Base-by-base conservation (phyloP, 371 early-diverging fungal species). In the Mucor sp. region DNA sequence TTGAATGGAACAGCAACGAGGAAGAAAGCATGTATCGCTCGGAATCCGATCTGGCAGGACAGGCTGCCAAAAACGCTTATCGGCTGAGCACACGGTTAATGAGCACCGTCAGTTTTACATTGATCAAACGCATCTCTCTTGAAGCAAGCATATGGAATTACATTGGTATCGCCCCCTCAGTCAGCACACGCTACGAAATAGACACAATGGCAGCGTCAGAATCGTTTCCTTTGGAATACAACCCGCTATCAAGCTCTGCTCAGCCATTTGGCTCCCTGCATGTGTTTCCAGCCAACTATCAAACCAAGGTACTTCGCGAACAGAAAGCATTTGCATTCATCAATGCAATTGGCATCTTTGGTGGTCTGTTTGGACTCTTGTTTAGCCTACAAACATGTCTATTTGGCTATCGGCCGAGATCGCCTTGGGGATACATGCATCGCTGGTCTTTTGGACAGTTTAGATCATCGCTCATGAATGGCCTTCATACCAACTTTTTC, bases 371-470 rank as follows among this genome's bases (percentile, higher is more conserved):
- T 60, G 68, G 67, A 7, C 21, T 71, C 2, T 23, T 69, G 3
- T 68, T 65, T 27, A 68, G 65, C 12, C 50, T 72, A 9, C 72
- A 72, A 28, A 56, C 72, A 19, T 67, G 67, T 19, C 50, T 67
- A n/a, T 67, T 67, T 56, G 67, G 71, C 21, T 62, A 70, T 47
- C 57, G 71, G 8, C 71, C 71, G 12, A 55, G 71, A n/a, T 70
- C 71, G 4, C 71, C 71, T 1, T 70, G 71, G 71, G 71, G 71
- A 12, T 67, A 67, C 25, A 62, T 70, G 58, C 71, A 70, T 59
- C 67, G 71, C 41, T 70, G 71, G 71, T 70, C 71, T 14, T 67
- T 70, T 70, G 71, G 71, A 19, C 63, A 71, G 12, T 68, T 71
- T 25, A 32, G 68, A 35, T 62, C 53, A 11, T 71, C 71, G 2